phyloP scores from a whole-genome alignment of 192 early-diverging fungal species.

The Backusella circina region DNA sequence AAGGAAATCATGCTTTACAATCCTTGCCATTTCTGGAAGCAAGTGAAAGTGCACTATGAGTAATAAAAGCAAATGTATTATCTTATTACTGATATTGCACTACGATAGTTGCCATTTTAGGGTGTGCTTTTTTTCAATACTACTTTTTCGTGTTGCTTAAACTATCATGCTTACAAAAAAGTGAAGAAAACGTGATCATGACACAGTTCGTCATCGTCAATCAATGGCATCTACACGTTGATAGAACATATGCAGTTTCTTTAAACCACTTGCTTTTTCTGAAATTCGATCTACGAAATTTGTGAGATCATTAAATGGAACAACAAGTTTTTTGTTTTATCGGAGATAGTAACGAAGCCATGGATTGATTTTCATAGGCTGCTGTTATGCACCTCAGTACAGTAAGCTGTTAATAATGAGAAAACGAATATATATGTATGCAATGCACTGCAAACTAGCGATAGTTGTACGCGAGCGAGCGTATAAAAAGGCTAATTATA shows the following conservation, averaged over 20 bases:
- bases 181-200: not conserved
- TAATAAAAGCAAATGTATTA: constrained; percentile 2
- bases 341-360: not conserved
- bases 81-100: constrained; percentile 1
- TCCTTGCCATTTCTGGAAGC: not conserved
- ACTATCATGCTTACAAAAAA: not conserved
- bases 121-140: not conserved
- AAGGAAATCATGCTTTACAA: not conserved
- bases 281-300: not conserved
- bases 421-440: not conserved
- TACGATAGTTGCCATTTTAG: not conserved
- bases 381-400: not conserved
- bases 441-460: not conserved
- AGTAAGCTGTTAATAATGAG: not conserved
- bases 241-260: not conserved
- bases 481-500: not conserved
- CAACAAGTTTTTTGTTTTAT: not conserved
- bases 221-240: not conserved
- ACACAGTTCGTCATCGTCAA: not conserved
- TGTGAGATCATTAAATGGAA: not conserved
- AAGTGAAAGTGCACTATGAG: not conserved
- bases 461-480: not conserved
- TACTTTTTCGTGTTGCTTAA: not conserved
- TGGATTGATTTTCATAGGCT: not conserved
- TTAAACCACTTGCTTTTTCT: not conserved